These are phyloP conservation scores for Trametes maxima DNA, from an alignment of 768 basidiomycete genomes.

Conservation along the genomic window DNA sequence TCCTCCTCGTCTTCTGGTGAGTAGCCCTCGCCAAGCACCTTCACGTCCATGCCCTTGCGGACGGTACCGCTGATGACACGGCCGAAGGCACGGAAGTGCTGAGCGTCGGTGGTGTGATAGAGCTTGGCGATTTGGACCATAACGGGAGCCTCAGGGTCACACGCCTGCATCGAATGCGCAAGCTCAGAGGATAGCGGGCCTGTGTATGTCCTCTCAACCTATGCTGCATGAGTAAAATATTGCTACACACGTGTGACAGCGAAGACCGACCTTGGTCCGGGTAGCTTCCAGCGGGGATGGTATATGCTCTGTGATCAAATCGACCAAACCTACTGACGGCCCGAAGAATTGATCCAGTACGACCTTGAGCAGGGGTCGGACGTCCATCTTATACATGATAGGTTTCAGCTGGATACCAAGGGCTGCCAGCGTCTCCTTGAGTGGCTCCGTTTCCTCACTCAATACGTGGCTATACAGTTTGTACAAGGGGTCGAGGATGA, in stretches of 20 bases:
- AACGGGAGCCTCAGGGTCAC: constrained; percentile 82
- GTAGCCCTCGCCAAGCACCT: constrained; percentile 97
- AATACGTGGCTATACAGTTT: constrained; percentile 96
- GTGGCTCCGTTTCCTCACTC: constrained; percentile 88
- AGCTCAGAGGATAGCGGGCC: constrained; percentile 85
- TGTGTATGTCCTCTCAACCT: constrained; percentile 85
- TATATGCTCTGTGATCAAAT: constrained; percentile 88
- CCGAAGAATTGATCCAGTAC: constrained; percentile 97
- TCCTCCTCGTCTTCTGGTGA: constrained; percentile 99
- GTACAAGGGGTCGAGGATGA: constrained; percentile 94
- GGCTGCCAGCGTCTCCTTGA: constrained; percentile 74
- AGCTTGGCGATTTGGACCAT: constrained; percentile 94
- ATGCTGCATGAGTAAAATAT: neutral
- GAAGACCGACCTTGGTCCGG: constrained; percentile 52
- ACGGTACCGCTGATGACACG: constrained; percentile 92
- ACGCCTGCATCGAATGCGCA: constrained; percentile 77
- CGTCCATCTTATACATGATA: constrained; percentile 98
- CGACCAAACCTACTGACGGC: constrained; percentile 83
- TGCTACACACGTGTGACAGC: neutral
- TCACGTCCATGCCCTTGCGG: constrained; percentile 78
- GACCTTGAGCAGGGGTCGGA: constrained; percentile 89
- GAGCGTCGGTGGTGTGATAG: constrained; percentile 95
- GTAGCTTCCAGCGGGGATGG: constrained; percentile 75
- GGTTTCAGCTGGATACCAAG: constrained; percentile 89
- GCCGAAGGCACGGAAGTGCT: constrained; percentile 95